These are phyloP conservation scores for Fusarium scirpi DNA, from an alignment of 2,329 filamentous ascomycete genomes.

Conservation along the genomic window DNA sequence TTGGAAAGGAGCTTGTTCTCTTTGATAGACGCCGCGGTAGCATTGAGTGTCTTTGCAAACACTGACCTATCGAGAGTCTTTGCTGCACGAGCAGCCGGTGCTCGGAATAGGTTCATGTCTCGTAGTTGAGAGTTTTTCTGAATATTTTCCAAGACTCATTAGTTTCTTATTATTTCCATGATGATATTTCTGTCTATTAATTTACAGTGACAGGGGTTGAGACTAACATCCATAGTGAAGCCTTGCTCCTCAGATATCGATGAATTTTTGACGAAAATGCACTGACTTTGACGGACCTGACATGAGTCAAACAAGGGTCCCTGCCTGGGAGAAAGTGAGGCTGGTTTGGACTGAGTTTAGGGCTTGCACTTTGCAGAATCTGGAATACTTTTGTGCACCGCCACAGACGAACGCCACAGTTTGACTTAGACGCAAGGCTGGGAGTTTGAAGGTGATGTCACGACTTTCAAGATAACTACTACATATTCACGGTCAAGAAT, in stretches of 20 bases:
- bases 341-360: slow-evolving; percentile 46
- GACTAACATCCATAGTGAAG: slow-evolving; percentile 52
- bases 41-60: slow-evolving; percentile 80
- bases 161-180: slow-evolving; percentile 5
- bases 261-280: slow-evolving; percentile 38
- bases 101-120: slow-evolving; percentile 74
- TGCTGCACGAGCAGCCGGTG: slow-evolving; percentile 82
- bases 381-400: slow-evolving; percentile 25
- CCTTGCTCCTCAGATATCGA: slow-evolving; percentile 40
- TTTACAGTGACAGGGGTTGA: slow-evolving; percentile 12
- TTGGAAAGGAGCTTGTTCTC: slow-evolving; percentile 80
- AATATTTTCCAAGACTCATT: slow-evolving; percentile 10
- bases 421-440: slow-evolving; percentile 28
- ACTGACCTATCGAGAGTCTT: slow-evolving; percentile 84
- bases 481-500: background rate
- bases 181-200: background rate
- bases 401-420: slow-evolving; percentile 43
- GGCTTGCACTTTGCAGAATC: slow-evolving; percentile 29
- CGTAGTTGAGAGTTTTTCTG: slow-evolving; percentile 49
- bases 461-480: slow-evolving; percentile 22
- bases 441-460: slow-evolving; percentile 39
- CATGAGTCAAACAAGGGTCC: slow-evolving; percentile 41
- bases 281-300: slow-evolving; percentile 29
- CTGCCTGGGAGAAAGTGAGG: slow-evolving; percentile 36
- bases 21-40: slow-evolving; percentile 82